Percentiles rank a stretch among this genome's conserved stretches.
Evolutionary conservation across 352 stramenopile genomes (phyloP).

Genomic region (Phytophthora ohioensis): DNA sequence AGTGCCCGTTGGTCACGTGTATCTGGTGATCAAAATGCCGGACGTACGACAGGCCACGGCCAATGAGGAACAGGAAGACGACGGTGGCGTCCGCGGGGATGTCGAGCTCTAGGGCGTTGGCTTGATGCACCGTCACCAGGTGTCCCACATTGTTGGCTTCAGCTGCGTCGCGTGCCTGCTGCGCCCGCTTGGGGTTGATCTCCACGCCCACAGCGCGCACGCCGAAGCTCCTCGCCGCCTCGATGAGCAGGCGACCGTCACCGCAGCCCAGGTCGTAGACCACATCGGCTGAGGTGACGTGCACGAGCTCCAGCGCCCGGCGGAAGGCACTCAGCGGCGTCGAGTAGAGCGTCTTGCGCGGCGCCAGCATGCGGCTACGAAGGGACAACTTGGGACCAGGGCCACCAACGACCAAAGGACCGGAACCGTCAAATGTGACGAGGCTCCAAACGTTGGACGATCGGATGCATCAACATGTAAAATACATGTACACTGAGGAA

Average conservation of each 20-base stretch:
- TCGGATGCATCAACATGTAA: background rate
- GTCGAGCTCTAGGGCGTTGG: slow-evolving; percentile 79
- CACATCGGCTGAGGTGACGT: slow-evolving; percentile 50
- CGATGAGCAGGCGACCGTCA: slow-evolving; percentile 75
- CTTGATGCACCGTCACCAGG: slow-evolving; percentile 71
- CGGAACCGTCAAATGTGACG: slow-evolving; percentile 33
- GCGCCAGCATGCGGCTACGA: slow-evolving; percentile 64
- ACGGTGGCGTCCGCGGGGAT: slow-evolving; percentile 66
- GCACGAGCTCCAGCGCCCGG: slow-evolving; percentile 61
- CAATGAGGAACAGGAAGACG: slow-evolving; percentile 87
- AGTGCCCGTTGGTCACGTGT: slow-evolving; percentile 12
- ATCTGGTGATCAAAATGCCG: slow-evolving; percentile 28
- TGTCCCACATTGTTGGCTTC: slow-evolving; percentile 43
- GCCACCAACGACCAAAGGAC: slow-evolving; percentile 23
- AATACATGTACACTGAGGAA: background rate
- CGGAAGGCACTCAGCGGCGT: slow-evolving; percentile 73
- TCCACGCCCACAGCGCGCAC: slow-evolving; percentile 75
- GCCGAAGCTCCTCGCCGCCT: slow-evolving; percentile 55
- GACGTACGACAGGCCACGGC: slow-evolving; percentile 68
- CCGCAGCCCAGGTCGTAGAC: slow-evolving; percentile 86
- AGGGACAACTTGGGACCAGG: slow-evolving; percentile 8
- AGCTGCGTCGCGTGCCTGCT: slow-evolving; percentile 38
- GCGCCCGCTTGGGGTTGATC: slow-evolving; percentile 60
- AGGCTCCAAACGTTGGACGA: slow-evolving; percentile 17
- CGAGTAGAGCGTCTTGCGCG: slow-evolving; percentile 83